phyloP scores from a whole-genome alignment of 768 basidiomycete genomes.

The Collybiopsis confluens region DNA sequence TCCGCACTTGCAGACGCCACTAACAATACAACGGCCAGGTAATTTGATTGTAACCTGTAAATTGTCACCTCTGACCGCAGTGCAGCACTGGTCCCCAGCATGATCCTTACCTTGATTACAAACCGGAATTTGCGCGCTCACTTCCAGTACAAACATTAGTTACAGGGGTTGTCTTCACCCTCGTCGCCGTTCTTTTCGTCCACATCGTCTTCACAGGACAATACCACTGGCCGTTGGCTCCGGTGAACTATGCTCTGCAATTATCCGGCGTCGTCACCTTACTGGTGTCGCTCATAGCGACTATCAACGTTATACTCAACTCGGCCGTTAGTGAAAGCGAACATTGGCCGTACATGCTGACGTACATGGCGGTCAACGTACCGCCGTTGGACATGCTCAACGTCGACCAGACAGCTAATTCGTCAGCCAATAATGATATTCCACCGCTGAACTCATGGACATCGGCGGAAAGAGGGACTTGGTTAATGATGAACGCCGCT shows the following conservation, averaged over 20 bases:
- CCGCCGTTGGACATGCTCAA: constrained; percentile 45
- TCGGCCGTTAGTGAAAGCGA: constrained; percentile 57
- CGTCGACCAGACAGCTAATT: constrained; percentile 15
- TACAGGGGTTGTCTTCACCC: constrained; percentile 79
- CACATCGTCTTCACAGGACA: constrained; percentile 94
- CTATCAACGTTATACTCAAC: constrained; percentile 69
- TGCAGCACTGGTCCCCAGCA: not conserved
- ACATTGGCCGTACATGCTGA: constrained; percentile 94
- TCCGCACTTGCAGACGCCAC: not conserved
- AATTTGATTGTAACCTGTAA: not conserved
- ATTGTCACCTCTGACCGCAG: not conserved
- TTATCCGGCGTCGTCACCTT: constrained; percentile 78
- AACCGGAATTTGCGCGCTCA: constrained; percentile 81
- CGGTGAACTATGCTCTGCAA: constrained; percentile 89
- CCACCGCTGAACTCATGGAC: constrained; percentile 47
- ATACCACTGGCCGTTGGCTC: constrained; percentile 93
- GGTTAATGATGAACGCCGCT: constrained; percentile 86
- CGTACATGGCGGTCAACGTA: constrained; percentile 80
- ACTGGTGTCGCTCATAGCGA: constrained; percentile 72
- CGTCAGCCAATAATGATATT: not conserved
- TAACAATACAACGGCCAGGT: constrained; percentile 1
- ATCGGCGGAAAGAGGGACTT: constrained; percentile 59
- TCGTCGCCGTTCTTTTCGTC: constrained; percentile 80
- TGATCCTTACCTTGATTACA: constrained; percentile 76
- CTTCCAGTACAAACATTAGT: constrained; percentile 89